phyloP scores from a whole-genome alignment of 768 basidiomycete species.

The Lactarius psammicola region DNA sequence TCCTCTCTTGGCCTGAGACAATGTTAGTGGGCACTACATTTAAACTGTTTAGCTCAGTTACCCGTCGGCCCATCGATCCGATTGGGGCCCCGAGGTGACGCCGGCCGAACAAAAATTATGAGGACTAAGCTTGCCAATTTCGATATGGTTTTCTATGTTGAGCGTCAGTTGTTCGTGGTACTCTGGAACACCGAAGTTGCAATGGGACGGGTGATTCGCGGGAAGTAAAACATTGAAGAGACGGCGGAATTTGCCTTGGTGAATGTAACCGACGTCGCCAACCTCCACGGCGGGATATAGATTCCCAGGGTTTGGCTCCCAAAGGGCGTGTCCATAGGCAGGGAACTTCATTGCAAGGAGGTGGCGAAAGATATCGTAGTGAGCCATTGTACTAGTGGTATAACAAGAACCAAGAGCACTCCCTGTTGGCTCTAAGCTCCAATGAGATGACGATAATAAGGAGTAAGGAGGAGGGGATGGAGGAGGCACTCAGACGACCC shows the following conservation, averaged over 20 bases:
- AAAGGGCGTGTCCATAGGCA: slow-evolving; percentile 22
- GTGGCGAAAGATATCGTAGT: slow-evolving; percentile 23
- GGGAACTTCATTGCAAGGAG: slow-evolving; percentile 7
- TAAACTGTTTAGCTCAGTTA: too few relatives aligned
- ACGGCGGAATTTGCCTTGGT: slow-evolving; percentile 26
- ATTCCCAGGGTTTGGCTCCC: slow-evolving; percentile 25
- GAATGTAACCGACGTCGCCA: slow-evolving; percentile 30
- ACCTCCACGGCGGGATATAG: slow-evolving; percentile 19
- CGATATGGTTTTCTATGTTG: neutral
- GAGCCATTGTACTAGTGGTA: slow-evolving; percentile 8
- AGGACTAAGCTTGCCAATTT: neutral
- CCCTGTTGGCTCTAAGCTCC: too few relatives aligned
- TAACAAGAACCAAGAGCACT: too few relatives aligned
- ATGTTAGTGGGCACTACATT: too few relatives aligned
- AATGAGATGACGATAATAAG: too few relatives aligned
- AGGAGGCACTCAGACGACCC: too few relatives aligned
- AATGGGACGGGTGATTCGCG: slow-evolving; percentile 10
- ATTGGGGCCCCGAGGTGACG: neutral
- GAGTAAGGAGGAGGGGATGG: too few relatives aligned
- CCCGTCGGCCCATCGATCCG: too few relatives aligned
- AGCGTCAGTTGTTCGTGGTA: slow-evolving; percentile 8
- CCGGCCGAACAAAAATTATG: neutral
- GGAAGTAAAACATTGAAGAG: slow-evolving; percentile 27
- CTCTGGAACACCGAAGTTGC: slow-evolving; percentile 12
- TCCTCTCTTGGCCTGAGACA: too few relatives aligned